Conservation (phyloP, 768 basidiomycete genomes). For the Steccherinum ochraceum region DNA sequence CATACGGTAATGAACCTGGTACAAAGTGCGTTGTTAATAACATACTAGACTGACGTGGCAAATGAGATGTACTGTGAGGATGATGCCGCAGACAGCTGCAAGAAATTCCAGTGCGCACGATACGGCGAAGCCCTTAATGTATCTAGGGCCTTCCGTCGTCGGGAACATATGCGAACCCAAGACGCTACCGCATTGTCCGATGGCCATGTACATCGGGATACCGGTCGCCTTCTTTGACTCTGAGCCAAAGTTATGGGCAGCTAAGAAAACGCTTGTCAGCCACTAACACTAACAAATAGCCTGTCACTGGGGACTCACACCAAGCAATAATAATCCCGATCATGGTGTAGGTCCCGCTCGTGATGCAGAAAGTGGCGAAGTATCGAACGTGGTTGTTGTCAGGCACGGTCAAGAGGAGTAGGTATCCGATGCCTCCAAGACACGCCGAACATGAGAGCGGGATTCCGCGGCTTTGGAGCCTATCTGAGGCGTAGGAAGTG, state of each 20-base stretch:
- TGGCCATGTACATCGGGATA: constrained; percentile 34
- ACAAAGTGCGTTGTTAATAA: not conserved
- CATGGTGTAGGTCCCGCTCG: constrained; percentile 68
- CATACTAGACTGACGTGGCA: not conserved
- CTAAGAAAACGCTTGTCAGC: constrained; percentile 8
- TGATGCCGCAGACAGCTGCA: constrained; percentile 10
- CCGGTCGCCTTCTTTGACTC: constrained; percentile 41
- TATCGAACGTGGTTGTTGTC: constrained; percentile 59
- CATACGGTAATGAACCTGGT: constrained; percentile 8
- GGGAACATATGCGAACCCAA: constrained; percentile 38
- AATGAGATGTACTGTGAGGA: constrained; percentile 14
- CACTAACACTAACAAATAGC: not conserved
- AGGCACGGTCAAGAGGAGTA: constrained; percentile 54
- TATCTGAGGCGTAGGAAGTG: constrained; percentile 60
- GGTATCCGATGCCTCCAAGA: constrained; percentile 54
- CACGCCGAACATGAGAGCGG: constrained; percentile 38
- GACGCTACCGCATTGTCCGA: constrained; percentile 37
- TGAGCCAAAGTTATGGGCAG: constrained; percentile 34
- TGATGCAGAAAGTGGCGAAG: constrained; percentile 74
- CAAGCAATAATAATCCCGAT: constrained; percentile 73
- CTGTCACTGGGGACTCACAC: constrained; percentile 42
- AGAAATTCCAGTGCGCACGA: constrained; percentile 18
- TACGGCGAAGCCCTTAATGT: constrained; percentile 23
- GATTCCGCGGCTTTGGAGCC: constrained; percentile 52
- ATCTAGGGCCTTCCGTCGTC: constrained; percentile 31